A percentile compares a stretch with the other conserved stretches of the same genome.
Evolutionary conservation across 2,329 filamentous ascomycete species (phyloP).

Genomic region (Passalora sequoiae): DNA sequence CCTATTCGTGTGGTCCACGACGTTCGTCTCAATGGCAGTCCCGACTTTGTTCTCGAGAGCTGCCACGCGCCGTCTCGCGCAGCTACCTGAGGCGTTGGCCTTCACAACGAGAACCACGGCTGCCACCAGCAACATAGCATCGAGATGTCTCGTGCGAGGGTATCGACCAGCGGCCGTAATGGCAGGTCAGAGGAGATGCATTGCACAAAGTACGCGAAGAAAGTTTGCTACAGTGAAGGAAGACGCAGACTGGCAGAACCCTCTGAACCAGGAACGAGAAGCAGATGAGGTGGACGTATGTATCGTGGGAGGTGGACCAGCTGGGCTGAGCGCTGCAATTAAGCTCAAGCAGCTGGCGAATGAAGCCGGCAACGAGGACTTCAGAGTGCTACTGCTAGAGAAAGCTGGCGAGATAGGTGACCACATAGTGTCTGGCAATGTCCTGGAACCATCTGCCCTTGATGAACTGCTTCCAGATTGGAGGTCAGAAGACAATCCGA

Average conservation of each 20-base stretch:
- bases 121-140: slow-evolving; percentile 18
- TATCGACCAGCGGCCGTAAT: slow-evolving; percentile 32
- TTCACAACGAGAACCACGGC: slow-evolving; percentile 8
- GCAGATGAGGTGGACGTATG: slow-evolving; percentile 92
- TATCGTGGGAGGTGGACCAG: slow-evolving; percentile 93
- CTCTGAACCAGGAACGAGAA: slow-evolving; percentile 68
- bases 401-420: slow-evolving; percentile 93
- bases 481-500: slow-evolving; percentile 81
- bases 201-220: slow-evolving; percentile 28
- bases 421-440: slow-evolving; percentile 92
- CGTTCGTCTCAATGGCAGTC: slow-evolving; percentile 19
- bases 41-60: slow-evolving; percentile 20
- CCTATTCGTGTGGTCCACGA: slow-evolving; percentile 6
- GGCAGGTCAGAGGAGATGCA: slow-evolving; percentile 33
- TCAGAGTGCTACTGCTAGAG: slow-evolving; percentile 85
- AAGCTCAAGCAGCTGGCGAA: slow-evolving; percentile 92
- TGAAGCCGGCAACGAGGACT: slow-evolving; percentile 90
- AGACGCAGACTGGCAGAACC: slow-evolving; percentile 41
- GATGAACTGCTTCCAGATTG: slow-evolving; percentile 91
- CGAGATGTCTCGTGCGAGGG: slow-evolving; percentile 22
- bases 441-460: slow-evolving; percentile 82
- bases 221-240: slow-evolving; percentile 34
- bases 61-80: slow-evolving; percentile 18
- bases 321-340: slow-evolving; percentile 88
- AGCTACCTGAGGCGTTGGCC: slow-evolving; percentile 13